Conservation (phyloP, 1,284 basidiomycete genomes). For the Pholiota adiposa region DNA sequence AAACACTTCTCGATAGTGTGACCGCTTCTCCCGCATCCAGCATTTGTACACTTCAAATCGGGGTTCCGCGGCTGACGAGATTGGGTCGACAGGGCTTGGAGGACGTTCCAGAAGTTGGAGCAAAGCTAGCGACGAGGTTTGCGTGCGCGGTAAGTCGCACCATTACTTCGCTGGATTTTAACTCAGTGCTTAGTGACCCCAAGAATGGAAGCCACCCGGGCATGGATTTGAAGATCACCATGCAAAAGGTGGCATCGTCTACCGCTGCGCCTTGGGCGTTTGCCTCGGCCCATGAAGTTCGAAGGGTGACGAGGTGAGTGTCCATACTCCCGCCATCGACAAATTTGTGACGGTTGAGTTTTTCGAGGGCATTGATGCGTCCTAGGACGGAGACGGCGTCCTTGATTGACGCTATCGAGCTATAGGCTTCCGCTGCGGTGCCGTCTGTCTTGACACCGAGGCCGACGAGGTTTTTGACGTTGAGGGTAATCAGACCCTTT, state of each 20-base stretch:
- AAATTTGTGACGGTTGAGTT: slow-evolving; percentile 10
- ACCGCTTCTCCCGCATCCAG: not conserved
- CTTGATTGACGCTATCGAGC: slow-evolving; percentile 15
- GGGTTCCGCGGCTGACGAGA: not conserved
- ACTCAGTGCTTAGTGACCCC: slow-evolving; percentile 10
- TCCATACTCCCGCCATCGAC: slow-evolving; percentile 14
- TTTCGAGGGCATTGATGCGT: slow-evolving; percentile 4
- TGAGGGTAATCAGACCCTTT: not conserved
- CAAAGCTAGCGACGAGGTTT: not conserved
- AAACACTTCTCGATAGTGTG: slow-evolving; percentile 11
- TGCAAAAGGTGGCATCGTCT: slow-evolving; percentile 8
- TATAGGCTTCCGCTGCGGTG: slow-evolving; percentile 23
- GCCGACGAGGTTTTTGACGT: slow-evolving; percentile 14
- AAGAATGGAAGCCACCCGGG: slow-evolving; percentile 25
- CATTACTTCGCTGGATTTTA: slow-evolving; percentile 1
- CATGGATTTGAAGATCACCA: slow-evolving; percentile 16
- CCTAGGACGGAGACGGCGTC: slow-evolving; percentile 10
- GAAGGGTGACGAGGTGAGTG: slow-evolving; percentile 8
- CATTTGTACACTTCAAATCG: slow-evolving; percentile 9
- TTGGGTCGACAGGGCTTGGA: not conserved
- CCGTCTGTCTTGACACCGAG: slow-evolving; percentile 24
- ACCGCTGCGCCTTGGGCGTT: slow-evolving; percentile 14
- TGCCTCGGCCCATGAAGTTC: slow-evolving; percentile 10
- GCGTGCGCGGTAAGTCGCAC: not conserved
- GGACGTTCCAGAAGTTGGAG: not conserved